phyloP scores from a whole-genome alignment of 208 protist genomes.

The Blechomonas ayalai region DNA sequence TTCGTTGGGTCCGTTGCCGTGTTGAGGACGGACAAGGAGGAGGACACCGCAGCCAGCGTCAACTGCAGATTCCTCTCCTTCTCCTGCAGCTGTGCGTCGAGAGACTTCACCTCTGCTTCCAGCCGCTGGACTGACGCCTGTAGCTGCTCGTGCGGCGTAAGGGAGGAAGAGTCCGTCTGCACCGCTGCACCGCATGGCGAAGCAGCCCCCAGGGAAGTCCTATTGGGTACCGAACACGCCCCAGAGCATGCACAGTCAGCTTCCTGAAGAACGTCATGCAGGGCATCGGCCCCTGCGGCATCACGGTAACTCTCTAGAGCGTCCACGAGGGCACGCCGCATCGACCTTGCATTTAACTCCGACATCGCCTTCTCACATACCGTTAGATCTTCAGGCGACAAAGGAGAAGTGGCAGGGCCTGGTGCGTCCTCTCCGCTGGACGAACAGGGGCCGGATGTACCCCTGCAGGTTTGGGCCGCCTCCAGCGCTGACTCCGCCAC shows the following conservation, averaged over 20 bases:
- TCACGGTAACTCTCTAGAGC: slow-evolving; percentile 5
- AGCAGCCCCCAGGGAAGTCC: no score
- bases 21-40: slow-evolving; percentile 34
- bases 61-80: slow-evolving; percentile 18
- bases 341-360: not conserved
- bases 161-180: no score
- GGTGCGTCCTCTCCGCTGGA: no score
- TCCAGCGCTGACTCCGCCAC: slow-evolving; percentile 1
- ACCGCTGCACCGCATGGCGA: no score
- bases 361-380: no score
- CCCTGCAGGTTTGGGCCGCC: not conserved
- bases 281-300: not conserved
- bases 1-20: slow-evolving; percentile 39
- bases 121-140: no score
- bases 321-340: slow-evolving; percentile 8
- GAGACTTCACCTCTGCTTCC: no score
- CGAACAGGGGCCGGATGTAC: no score
- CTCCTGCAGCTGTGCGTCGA: slow-evolving; percentile 7
- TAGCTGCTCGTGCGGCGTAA: no score
- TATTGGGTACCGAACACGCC: no score
- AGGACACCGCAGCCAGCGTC: slow-evolving; percentile 25
- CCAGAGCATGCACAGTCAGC: no score
- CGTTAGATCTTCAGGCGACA: no score
- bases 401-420: not conserved
- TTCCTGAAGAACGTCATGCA: not conserved